phyloP scores from a whole-genome alignment of 208 protist genomes.

The Wallacemonas rigidus region DNA sequence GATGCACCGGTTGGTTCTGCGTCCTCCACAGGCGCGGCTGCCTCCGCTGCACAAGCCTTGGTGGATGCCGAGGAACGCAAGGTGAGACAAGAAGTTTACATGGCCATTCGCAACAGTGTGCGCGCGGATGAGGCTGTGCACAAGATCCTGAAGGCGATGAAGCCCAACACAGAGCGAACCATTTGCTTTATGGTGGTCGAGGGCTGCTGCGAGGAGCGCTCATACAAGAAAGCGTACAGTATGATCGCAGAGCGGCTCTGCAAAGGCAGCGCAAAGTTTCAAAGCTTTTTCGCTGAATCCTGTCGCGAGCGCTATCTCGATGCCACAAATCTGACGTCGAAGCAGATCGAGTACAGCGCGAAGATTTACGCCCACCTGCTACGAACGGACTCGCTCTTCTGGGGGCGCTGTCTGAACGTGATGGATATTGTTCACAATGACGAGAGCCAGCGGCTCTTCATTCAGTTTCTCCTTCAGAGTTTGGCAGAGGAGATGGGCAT shows the following conservation, averaged over 20 bases:
- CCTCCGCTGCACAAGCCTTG: conserved; percentile 21
- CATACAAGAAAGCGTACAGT: conserved; percentile 96
- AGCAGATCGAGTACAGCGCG: conserved; percentile 97
- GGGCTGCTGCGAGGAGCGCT: conserved; percentile 96
- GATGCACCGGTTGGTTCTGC: background rate
- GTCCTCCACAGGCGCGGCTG: background rate
- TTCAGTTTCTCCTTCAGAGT: conserved; percentile 73
- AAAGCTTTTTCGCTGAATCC: conserved; percentile 84
- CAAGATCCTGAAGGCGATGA: conserved; percentile 95
- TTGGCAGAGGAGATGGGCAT: conserved; percentile 76
- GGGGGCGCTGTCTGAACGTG: conserved; percentile 78
- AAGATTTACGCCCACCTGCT: conserved; percentile 98
- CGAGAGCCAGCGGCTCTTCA: conserved; percentile 76
- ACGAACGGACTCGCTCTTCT: conserved; percentile 94
- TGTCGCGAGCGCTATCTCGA: conserved; percentile 92
- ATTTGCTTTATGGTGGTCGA: conserved; percentile 98
- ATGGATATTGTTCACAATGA: conserved; percentile 76
- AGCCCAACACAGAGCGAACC: conserved; percentile 65
- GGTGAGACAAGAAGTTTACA: conserved; percentile 96
- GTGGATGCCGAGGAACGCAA: conserved; percentile 78
- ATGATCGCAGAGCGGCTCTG: conserved; percentile 97
- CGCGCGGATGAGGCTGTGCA: conserved; percentile 98
- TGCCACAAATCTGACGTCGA: conserved; percentile 95
- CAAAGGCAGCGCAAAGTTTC: conserved; percentile 88
- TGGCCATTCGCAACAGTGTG: conserved; percentile 97